Evolutionary conservation across 495 filamentous ascomycete species (phyloP).

Genomic region (Podospora fimiseda): DNA sequence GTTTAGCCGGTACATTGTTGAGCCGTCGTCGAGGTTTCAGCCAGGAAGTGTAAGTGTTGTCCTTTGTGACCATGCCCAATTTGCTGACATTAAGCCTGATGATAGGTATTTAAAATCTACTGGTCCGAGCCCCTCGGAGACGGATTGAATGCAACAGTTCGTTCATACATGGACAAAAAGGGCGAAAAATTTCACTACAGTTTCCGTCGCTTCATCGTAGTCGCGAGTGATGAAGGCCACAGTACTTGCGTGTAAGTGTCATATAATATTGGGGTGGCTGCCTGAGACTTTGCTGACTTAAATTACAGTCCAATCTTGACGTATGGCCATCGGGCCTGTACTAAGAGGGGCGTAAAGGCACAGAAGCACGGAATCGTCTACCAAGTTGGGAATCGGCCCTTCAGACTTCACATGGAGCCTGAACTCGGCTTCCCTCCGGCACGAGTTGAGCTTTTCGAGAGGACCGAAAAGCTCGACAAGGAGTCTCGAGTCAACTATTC

Average conservation of each 20-base stretch:
- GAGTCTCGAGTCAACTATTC: conserved; percentile 44
- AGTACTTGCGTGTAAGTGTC: conserved; percentile 45
- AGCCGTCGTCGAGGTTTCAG: conserved; percentile 34
- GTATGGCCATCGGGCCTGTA: conserved; percentile 38
- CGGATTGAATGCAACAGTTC: conserved; percentile 14
- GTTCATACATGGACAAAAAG: conserved; percentile 18
- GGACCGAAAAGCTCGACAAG: conserved; percentile 33
- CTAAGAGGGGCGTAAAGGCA: conserved; percentile 40
- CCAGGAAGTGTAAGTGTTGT: conserved; percentile 37
- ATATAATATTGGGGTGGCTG: neutral
- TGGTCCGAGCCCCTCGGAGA: conserved; percentile 42
- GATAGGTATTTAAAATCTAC: conserved; percentile 43
- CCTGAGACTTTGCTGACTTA: conserved; percentile 6
- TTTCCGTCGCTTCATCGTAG: conserved; percentile 42
- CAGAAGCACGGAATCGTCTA: conserved; percentile 42
- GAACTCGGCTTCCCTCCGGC: conserved; percentile 37
- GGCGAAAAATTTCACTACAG: conserved; percentile 32
- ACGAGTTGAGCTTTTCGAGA: conserved; percentile 24
- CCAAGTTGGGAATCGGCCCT: conserved; percentile 22
- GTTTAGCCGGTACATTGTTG: conserved; percentile 26
- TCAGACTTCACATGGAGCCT: conserved; percentile 31
- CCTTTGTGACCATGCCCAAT: too few relatives aligned
- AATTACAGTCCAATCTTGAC: conserved; percentile 41
- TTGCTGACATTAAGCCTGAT: too few relatives aligned
- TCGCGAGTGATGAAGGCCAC: conserved; percentile 41